Conservation (phyloP, 768 basidiomycete species). For the Lentinula sp. region DNA sequence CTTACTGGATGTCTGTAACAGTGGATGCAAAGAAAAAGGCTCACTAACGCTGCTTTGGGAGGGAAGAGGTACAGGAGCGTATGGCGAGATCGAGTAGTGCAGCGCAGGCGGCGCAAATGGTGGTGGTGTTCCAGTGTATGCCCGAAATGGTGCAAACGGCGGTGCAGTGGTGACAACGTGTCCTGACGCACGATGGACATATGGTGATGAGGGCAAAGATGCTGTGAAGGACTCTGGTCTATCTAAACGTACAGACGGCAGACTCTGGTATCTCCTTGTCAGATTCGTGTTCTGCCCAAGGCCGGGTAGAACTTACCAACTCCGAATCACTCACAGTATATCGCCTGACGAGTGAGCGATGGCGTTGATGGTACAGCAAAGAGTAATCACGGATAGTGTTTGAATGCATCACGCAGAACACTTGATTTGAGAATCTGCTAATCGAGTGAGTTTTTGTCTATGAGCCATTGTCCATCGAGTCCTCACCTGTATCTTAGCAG, state of each 20-base stretch:
- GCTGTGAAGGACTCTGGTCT: background rate
- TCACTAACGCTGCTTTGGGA: background rate
- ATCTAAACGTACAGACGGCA: background rate
- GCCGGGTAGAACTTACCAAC: background rate
- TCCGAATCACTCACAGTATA: background rate
- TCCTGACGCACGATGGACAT: background rate
- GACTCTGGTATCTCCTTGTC: background rate
- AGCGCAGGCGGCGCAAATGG: background rate
- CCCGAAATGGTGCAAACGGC: background rate
- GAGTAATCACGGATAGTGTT: background rate
- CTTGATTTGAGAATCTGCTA: too few relatives aligned
- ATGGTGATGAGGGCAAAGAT: background rate
- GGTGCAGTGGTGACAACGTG: background rate
- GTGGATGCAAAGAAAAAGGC: background rate
- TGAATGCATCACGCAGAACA: background rate
- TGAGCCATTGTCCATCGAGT: too few relatives aligned
- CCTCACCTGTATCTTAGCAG: too few relatives aligned
- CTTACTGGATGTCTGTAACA: background rate
- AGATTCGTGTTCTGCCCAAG: too few relatives aligned
- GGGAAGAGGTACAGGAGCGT: background rate
- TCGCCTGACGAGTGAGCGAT: background rate
- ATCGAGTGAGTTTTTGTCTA: background rate
- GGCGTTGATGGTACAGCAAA: background rate
- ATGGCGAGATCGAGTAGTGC: conserved; percentile 1
- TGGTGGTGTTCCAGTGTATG: background rate